Evolutionary conservation across 139 green algal species (phyloP).

Genomic region (Marvania coccoides): DNA sequence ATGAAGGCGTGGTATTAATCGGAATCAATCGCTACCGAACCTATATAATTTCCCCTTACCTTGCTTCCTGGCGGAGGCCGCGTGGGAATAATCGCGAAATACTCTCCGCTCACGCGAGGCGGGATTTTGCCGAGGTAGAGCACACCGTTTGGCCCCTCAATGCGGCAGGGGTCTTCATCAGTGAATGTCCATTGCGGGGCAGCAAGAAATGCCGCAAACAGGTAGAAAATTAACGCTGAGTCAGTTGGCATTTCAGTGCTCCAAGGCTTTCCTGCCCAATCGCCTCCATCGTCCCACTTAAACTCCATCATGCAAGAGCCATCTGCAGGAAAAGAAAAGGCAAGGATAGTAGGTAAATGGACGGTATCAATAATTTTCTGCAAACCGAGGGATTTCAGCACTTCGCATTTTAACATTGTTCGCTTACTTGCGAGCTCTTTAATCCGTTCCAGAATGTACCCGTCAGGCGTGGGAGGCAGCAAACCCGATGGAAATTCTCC

Average conservation of each 20-base stretch:
- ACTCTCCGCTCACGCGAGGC: conserved; percentile 30
- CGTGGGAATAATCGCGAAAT: conserved; percentile 52
- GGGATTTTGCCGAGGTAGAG: conserved; percentile 55
- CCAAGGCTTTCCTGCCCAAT: conserved; percentile 52
- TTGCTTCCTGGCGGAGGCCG: conserved; percentile 32
- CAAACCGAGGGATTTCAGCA: no score
- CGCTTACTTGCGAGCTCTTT: conserved; percentile 41
- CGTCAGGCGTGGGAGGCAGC: conserved; percentile 48
- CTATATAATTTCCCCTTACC: background rate
- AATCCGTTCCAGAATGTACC: conserved; percentile 55
- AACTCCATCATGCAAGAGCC: conserved; percentile 48
- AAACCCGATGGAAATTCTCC: conserved; percentile 51
- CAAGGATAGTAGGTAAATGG: background rate
- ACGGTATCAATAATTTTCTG: no score
- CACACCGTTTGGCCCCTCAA: background rate
- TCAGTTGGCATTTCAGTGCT: conserved; percentile 66
- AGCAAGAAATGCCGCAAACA: conserved; percentile 69
- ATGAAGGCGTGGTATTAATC: background rate
- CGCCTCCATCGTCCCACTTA: conserved; percentile 48
- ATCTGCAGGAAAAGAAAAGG: conserved; percentile 7
- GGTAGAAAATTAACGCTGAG: conserved; percentile 61
- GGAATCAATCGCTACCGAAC: background rate
- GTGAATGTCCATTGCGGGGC: conserved; percentile 58
- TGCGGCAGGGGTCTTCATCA: conserved; percentile 1
- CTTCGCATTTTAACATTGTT: no score